phyloP scores from a whole-genome alignment of 225 moss, liverwort and hornwort species.

The Bryoerythrophyllum caledonicum region DNA sequence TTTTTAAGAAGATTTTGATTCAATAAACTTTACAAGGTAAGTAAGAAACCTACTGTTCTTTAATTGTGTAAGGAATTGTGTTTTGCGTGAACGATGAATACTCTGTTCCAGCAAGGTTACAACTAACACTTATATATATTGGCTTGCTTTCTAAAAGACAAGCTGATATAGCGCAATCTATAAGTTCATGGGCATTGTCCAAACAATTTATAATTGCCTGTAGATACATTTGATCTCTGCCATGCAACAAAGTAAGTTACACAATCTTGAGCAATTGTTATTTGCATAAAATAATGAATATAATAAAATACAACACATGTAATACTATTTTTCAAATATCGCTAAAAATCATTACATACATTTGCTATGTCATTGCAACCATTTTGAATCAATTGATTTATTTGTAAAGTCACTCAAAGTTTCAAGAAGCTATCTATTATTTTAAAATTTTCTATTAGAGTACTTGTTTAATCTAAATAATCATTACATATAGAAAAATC shows the following conservation, averaged over 20 bases:
- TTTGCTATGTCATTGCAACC: neutral
- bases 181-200: conserved; percentile 50
- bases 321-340: neutral
- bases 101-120: conserved; percentile 54
- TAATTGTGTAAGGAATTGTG: conserved; percentile 42
- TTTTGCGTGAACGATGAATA: conserved; percentile 46
- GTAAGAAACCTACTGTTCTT: conserved; percentile 12
- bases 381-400: neutral
- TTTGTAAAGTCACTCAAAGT: too few species aligned
- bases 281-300: too few species aligned
- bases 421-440: too few species aligned
- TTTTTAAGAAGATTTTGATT: neutral
- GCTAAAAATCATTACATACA: neutral
- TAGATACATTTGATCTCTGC: neutral
- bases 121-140: conserved; percentile 66
- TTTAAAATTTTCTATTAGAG: too few species aligned
- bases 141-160: conserved; percentile 64
- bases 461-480: too few species aligned
- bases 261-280: neutral
- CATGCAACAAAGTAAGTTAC: neutral
- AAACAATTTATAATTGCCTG: conserved; percentile 32
- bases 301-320: neutral
- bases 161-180: conserved; percentile 57
- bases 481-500: too few species aligned
- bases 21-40: neutral